Conservation (phyloP, 2,329 filamentous ascomycete species). For the Myriosclerotinia scirpicola region DNA sequence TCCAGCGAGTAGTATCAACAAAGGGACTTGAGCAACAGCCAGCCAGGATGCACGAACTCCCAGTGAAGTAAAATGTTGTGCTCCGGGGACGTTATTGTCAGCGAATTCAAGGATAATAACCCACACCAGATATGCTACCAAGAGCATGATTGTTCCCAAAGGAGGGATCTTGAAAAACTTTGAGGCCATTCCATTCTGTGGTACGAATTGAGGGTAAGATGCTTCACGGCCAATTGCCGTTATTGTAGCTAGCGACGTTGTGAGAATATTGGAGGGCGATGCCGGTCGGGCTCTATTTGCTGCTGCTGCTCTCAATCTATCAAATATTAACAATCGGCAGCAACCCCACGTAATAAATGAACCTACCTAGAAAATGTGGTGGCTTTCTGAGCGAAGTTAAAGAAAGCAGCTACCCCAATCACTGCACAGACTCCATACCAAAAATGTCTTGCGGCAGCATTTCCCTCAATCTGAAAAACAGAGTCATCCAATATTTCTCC, state of each 20-base stretch:
- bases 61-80: conserved; percentile 33
- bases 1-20: conserved; percentile 61
- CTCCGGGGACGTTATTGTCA: conserved; percentile 39
- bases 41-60: conserved; percentile 68
- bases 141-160: conserved; percentile 42
- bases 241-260: conserved; percentile 35
- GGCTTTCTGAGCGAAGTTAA: conserved; percentile 37
- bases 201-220: conserved; percentile 41
- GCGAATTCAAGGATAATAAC: conserved; percentile 44
- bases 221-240: conserved; percentile 42
- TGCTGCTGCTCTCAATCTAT: conserved; percentile 42
- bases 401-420: conserved; percentile 39
- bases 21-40: conserved; percentile 61
- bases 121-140: conserved; percentile 43
- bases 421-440: conserved; percentile 44
- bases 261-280: conserved; percentile 37
- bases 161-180: conserved; percentile 36
- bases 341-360: neutral
- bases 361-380: conserved; percentile 37
- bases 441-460: conserved; percentile 43
- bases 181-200: conserved; percentile 20
- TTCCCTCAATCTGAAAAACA: conserved; percentile 41
- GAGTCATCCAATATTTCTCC: conserved; percentile 42
- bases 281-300: conserved; percentile 39
- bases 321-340: neutral